A percentile compares a stretch with the other conserved stretches of the same genome.
These are phyloP conservation scores for Malania oleifera DNA, from an alignment of 164 flowering plant genomes.

Conservation along the genomic window DNA sequence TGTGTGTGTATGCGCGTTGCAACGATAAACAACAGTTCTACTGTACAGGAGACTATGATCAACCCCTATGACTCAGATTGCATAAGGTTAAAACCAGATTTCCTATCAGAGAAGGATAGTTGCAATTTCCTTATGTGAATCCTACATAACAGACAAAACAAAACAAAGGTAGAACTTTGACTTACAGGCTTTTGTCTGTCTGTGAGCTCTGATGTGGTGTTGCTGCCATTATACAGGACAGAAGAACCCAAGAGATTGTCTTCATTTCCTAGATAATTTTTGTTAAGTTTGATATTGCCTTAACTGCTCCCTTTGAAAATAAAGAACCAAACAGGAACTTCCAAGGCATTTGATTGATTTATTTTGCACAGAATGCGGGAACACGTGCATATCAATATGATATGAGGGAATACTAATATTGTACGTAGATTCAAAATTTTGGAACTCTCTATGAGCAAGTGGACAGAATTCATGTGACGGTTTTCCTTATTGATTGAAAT, in stretches of 20 bases:
- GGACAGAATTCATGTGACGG: slow-evolving; percentile 13
- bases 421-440: slow-evolving; percentile 18
- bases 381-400: slow-evolving; percentile 13
- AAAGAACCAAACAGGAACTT: slow-evolving; percentile 46
- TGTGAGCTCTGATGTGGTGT: slow-evolving; percentile 18
- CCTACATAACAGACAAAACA: slow-evolving; percentile 25
- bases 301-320: slow-evolving; percentile 70
- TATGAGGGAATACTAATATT: background rate
- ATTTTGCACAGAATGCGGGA: slow-evolving; percentile 27
- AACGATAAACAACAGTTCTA: no score
- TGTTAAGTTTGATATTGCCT: slow-evolving; percentile 18
- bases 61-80: no score
- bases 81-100: background rate
- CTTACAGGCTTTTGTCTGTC: slow-evolving; percentile 16
- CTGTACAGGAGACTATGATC: no score
- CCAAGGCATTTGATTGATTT: slow-evolving; percentile 19
- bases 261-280: slow-evolving; percentile 5
- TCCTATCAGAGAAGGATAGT: background rate
- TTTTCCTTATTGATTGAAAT: slow-evolving; percentile 11
- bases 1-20: no score
- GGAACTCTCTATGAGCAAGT: slow-evolving; percentile 17
- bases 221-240: slow-evolving; percentile 21
- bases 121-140: background rate
- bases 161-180: slow-evolving; percentile 20
- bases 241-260: background rate